Base-by-base conservation (phyloP, 1,139 yeast genomes). In the Citeromyces hawaiiensis region DNA sequence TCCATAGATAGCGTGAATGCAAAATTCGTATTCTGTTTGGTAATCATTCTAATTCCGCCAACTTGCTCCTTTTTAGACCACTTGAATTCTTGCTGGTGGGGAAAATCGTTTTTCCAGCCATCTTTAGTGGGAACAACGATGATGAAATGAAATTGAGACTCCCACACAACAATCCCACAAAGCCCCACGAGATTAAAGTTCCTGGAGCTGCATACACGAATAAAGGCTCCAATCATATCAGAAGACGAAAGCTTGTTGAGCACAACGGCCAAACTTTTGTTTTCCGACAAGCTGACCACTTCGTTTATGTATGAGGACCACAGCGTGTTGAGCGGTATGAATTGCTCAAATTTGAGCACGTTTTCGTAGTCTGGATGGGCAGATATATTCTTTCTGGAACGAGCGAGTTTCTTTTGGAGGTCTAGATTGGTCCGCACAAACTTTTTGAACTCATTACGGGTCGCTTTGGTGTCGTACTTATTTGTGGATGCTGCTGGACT, bases 121-220 rank as follows among this genome's bases (percentile, higher is more conserved):
- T 55, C 56, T 17, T 55, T 53, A 37, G 75, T 61, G 2, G 74
- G 73, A 0, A 73, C 69, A 23, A 81, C 76, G 38, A 88, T 49
- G 3, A 86, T 72, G 51, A 86, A 82, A 41, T 74, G 71, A 48
- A 80, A 75, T 53, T 83, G 88, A 6, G 91, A 74, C 53, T 91
- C 98, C 81, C 94, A 83, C 1, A 86, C 63, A 2, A 88, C 86
- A 5, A 88, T 82, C 0, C 98, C 98, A 35, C 66, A 49, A 14
- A 70, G 50, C 0, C 95, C 95, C 4, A 79, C 68, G 41, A 74
- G 52, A 38, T 74, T 69, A 2, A 68, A 63, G 49, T 83, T 83
- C 15, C 63, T 59, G 10, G 87, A 68, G 37, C 74, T 70, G 1
- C 66, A 51, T 0, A 88, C 91, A 13, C 68, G 65, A 17, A 88